Base-by-base conservation (phyloP, 805 yeast genomes). In the Kodamaea leandrae region DNA sequence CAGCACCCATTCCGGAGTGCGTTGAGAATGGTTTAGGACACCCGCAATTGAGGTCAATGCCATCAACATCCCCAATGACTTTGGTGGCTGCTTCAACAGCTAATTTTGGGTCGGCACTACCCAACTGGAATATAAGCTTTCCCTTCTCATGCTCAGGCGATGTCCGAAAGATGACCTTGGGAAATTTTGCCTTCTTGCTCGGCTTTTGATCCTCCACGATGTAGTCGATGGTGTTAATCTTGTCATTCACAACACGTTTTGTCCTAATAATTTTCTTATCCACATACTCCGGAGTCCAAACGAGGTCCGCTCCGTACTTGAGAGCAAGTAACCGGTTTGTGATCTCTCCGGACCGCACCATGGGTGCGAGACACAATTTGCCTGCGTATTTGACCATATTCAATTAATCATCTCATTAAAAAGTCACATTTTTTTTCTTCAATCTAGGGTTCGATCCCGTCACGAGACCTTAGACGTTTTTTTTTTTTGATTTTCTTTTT, bases 1-100 rank as follows among this genome's bases (percentile, higher is more conserved):
- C 97, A 2, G 98, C 96, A 4, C 99, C 99, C 98, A 93, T 93
- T 1, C 99, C 99, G 0, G 95, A 74, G 61, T 93, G 99, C 2
- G 89, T 74, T 1, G 95, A 85, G 55, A 93, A 93, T 51, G 89
- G 97, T 59, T 91, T 93, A 3, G 99, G 99, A 64, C 99, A 93
- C 4, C 99, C 99, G 20, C 96, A 88, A 60, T 93, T 93, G 43
- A 93, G 74, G 58, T 93, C 99, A 4, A 93, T 84, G 6, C 95
- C 98, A 48, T 80, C 89, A 2, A 93, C 98, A 60, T 93, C 98
- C 1, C 71, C 56, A 6, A 90, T 87, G 3, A 93, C 86, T 32
- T 82, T 72, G 39, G 75, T 65, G 0, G 96, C 97, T 1, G 97
- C 99, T 46, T 83, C 68, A 1, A 89, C 96, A 0, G 99, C 99